These are phyloP conservation scores for Elongisporangium senticosum DNA, from an alignment of 352 stramenopile species.

Conservation along the genomic window DNA sequence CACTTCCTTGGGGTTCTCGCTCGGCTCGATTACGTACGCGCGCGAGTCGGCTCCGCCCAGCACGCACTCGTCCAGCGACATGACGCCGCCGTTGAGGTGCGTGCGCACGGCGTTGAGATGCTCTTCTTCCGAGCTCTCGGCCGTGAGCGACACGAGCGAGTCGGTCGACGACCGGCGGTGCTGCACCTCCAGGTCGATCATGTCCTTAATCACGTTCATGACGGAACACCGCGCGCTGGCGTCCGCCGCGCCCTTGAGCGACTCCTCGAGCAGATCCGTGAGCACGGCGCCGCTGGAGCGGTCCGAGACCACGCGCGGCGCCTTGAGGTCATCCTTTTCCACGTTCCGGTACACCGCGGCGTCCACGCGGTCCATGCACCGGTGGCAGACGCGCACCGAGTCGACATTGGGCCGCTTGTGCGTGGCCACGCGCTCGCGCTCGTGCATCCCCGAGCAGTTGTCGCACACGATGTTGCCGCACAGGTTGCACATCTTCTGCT, in stretches of 20 bases:
- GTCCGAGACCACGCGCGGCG: conserved; percentile 8
- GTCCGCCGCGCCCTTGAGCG: conserved; percentile 15
- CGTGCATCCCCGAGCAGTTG: conserved; percentile 19
- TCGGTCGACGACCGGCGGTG: not conserved
- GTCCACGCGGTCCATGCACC: conserved; percentile 44
- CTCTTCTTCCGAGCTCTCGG: conserved; percentile 16
- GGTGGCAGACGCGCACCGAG: conserved; percentile 30
- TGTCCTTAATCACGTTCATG: conserved; percentile 40
- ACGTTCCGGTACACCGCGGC: conserved; percentile 12
- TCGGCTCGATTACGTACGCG: conserved; percentile 33
- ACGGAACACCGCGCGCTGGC: conserved; percentile 23
- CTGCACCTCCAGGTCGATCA: conserved; percentile 1
- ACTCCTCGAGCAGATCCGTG: conserved; percentile 14
- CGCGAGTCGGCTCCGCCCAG: conserved; percentile 46
- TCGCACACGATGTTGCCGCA: conserved; percentile 27
- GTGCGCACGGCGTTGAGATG: conserved; percentile 5
- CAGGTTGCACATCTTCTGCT: conserved; percentile 22
- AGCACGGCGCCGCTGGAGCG: conserved; percentile 14
- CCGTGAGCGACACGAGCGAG: conserved; percentile 6
- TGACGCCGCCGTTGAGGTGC: not conserved
- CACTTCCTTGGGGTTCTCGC: conserved; percentile 18
- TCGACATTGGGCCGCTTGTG: conserved; percentile 12
- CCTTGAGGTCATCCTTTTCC: not conserved
- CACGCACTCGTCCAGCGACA: conserved; percentile 30
- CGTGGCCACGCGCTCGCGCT: conserved; percentile 14